Percentiles rank a stretch among this genome's conserved stretches.
Conservation (phyloP, 2,329 filamentous ascomycete genomes). For the Raffaelea deltoideospora region DNA sequence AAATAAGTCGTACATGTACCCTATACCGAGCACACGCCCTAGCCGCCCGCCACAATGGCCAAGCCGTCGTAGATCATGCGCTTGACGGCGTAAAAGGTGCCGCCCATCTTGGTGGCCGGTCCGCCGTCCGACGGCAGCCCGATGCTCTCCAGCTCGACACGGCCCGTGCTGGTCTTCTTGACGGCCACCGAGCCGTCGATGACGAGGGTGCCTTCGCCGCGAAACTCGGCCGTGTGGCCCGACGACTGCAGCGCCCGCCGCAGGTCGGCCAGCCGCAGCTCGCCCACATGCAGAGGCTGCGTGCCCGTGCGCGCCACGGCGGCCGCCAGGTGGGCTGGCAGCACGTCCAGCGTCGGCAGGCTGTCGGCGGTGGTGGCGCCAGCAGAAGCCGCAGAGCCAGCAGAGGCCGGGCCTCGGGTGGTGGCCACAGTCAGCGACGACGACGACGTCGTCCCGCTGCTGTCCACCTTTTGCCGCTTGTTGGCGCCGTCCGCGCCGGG, state of each 20-base stretch:
- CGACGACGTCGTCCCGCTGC: slow-evolving; percentile 5
- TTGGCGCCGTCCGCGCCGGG: slow-evolving; percentile 27
- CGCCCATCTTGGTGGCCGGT: slow-evolving; percentile 28
- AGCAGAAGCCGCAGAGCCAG: neutral
- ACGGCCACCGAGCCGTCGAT: slow-evolving; percentile 83
- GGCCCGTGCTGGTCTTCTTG: slow-evolving; percentile 72
- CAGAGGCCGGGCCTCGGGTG: slow-evolving; percentile 8
- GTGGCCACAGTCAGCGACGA: slow-evolving; percentile 9
- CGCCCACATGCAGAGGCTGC: slow-evolving; percentile 86
- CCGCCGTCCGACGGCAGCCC: slow-evolving; percentile 33
- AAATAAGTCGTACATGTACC: too few species aligned
- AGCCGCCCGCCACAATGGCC: slow-evolving; percentile 72
- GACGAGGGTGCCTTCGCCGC: slow-evolving; percentile 80
- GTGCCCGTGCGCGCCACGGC: slow-evolving; percentile 62
- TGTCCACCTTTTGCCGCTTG: slow-evolving; percentile 34
- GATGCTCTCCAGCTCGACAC: slow-evolving; percentile 74
- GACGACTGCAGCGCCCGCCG: slow-evolving; percentile 67
- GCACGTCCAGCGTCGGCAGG: slow-evolving; percentile 36
- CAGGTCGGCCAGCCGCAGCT: slow-evolving; percentile 77
- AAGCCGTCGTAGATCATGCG: slow-evolving; percentile 86
- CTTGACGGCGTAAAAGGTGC: slow-evolving; percentile 75
- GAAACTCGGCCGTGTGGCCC: slow-evolving; percentile 81
- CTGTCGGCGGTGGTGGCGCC: slow-evolving; percentile 6
- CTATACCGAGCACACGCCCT: too few species aligned
- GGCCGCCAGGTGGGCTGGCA: slow-evolving; percentile 37